A percentile compares a stretch with the other conserved stretches of the same genome.
Evolutionary conservation across 2,329 filamentous ascomycete genomes (phyloP).

Genomic region (Fusarium cicatricum): DNA sequence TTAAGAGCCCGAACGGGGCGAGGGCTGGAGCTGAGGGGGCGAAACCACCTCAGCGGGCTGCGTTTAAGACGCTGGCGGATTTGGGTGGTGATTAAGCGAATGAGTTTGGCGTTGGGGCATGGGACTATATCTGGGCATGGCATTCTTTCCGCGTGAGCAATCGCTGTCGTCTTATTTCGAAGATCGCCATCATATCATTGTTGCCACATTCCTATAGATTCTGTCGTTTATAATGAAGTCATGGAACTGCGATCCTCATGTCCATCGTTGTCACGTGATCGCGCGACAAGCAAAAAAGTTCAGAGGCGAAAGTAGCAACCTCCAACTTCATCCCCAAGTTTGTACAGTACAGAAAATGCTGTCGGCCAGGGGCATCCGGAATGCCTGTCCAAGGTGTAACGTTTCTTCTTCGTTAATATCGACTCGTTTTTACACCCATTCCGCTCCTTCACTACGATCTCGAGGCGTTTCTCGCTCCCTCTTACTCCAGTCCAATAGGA

Average conservation of each 20-base stretch:
- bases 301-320: slow-evolving; percentile 8
- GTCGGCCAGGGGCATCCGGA: slow-evolving; percentile 46
- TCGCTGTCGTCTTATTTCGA: neutral
- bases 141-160: slow-evolving; percentile 3
- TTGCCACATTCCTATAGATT: neutral
- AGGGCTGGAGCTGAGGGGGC: slow-evolving; percentile 34
- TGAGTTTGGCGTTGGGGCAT: slow-evolving; percentile 5
- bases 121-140: slow-evolving; percentile 1
- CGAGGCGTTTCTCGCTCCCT: slow-evolving; percentile 26
- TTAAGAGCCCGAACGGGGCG: slow-evolving; percentile 40
- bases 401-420: slow-evolving; percentile 22
- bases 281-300: slow-evolving; percentile 38
- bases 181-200: neutral
- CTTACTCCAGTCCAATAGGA: slow-evolving; percentile 39
- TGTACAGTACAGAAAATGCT: slow-evolving; percentile 45
- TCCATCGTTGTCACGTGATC: slow-evolving; percentile 42
- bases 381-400: slow-evolving; percentile 45
- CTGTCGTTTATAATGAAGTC: neutral
- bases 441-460: slow-evolving; percentile 25
- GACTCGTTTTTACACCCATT: slow-evolving; percentile 18
- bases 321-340: slow-evolving; percentile 19
- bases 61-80: slow-evolving; percentile 64
- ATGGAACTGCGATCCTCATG: neutral
- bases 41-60: slow-evolving; percentile 46
- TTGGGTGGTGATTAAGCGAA: slow-evolving; percentile 47